phyloP scores from a whole-genome alignment of 2,329 filamentous ascomycete genomes.

The Pseudogymnoascus sp. region DNA sequence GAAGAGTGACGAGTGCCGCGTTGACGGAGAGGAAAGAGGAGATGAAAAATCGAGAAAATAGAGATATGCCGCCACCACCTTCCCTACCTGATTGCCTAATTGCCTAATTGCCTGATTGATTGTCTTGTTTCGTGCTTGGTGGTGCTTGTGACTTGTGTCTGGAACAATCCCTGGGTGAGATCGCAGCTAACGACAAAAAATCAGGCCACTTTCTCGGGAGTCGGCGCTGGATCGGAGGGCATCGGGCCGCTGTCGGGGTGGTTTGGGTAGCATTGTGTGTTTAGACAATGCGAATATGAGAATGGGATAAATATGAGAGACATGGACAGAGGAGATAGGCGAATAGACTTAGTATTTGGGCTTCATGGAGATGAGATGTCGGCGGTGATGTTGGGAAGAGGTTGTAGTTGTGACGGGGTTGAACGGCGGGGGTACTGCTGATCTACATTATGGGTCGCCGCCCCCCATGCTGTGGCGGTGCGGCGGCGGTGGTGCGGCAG shows the following conservation, averaged over 20 bases:
- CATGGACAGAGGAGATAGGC: background rate
- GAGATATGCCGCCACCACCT: background rate
- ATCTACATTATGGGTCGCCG: background rate
- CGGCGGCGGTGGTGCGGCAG: background rate
- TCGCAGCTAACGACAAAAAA: background rate
- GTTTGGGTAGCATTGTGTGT: background rate
- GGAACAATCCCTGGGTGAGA: background rate
- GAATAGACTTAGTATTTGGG: background rate
- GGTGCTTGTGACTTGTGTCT: background rate
- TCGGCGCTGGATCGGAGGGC: background rate
- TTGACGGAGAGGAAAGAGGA: background rate
- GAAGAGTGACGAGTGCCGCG: background rate
- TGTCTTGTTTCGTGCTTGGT: background rate
- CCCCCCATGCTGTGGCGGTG: background rate
- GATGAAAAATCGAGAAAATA: background rate
- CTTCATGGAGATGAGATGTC: background rate
- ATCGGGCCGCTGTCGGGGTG: background rate
- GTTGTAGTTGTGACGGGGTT: background rate
- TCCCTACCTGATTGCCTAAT: background rate
- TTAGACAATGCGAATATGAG: background rate
- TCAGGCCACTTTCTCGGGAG: conserved; percentile 6
- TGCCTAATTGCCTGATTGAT: too few relatives aligned
- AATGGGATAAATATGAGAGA: background rate
- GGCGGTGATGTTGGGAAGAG: background rate
- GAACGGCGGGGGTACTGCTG: background rate